Percentiles rank a stretch among this genome's conserved stretches.
phyloP scores from a whole-genome alignment of 352 stramenopile species.

The Phytopythium helicoides region DNA sequence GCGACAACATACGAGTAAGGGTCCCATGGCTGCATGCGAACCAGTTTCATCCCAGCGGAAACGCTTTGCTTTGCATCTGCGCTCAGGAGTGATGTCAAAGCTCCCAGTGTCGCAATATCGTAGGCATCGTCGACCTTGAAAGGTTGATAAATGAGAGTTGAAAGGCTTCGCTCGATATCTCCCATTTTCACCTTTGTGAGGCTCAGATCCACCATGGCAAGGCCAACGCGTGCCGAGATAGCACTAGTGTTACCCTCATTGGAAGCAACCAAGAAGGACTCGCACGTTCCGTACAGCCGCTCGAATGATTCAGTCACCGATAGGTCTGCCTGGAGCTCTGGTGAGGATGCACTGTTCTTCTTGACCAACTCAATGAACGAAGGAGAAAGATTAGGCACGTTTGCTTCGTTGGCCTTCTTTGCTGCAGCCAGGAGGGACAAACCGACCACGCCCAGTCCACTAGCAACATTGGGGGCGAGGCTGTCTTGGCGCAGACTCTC shows the following conservation, averaged over 20 bases:
- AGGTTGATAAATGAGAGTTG: not conserved
- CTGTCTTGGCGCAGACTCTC: constrained; percentile 12
- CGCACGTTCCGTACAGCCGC: constrained; percentile 14
- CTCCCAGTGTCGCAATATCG: constrained; percentile 29
- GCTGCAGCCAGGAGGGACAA: constrained; percentile 35
- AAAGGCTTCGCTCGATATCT: not conserved
- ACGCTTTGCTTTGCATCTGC: not conserved
- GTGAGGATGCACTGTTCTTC: not conserved
- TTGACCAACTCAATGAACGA: not conserved
- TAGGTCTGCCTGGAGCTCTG: constrained; percentile 11
- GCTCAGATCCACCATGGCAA: constrained; percentile 39
- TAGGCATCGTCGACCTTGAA: constrained; percentile 10
- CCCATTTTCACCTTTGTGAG: constrained; percentile 2
- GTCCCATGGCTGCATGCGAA: constrained; percentile 62
- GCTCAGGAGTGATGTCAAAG: constrained; percentile 33
- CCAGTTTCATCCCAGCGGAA: constrained; percentile 29
- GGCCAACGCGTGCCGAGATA: constrained; percentile 22
- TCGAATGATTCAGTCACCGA: constrained; percentile 43
- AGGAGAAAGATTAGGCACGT: constrained; percentile 10
- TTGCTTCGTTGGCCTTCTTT: constrained; percentile 1
- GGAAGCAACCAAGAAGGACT: not conserved
- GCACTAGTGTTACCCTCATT: constrained; percentile 3
- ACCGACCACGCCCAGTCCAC: constrained; percentile 25
- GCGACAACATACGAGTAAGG: constrained; percentile 50
- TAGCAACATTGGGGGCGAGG: constrained; percentile 11